Conservation (phyloP, 257 asterid species). For the Solanum piurae region DNA sequence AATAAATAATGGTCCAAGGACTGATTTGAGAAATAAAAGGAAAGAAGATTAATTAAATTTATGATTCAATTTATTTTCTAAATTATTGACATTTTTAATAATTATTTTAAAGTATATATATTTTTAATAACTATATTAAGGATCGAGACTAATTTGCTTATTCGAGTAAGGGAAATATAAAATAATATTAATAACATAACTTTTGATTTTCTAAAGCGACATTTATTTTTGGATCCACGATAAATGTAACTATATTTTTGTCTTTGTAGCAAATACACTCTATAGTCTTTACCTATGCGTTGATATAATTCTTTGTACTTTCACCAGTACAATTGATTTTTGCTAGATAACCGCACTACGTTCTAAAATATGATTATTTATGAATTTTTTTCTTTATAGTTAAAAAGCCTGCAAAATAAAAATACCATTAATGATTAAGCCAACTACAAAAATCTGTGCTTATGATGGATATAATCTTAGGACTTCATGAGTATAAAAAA, state of each 20-base stretch:
- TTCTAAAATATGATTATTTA: too few relatives aligned
- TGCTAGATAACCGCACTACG: neutral
- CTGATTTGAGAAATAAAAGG: too few relatives aligned
- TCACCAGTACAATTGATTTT: neutral
- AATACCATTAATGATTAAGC: neutral
- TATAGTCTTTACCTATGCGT: neutral
- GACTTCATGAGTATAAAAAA: neutral
- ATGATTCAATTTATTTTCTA: too few relatives aligned
- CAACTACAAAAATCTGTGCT: neutral
- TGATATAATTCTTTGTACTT: neutral
- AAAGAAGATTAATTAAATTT: too few relatives aligned
- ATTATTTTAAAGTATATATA: too few relatives aligned
- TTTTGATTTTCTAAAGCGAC: neutral
- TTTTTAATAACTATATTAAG: too few relatives aligned
- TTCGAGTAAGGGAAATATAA: neutral
- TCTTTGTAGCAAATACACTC: neutral
- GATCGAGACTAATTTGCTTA: neutral
- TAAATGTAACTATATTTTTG: too few relatives aligned
- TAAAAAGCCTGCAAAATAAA: neutral
- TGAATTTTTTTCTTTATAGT: neutral
- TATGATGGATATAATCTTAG: neutral
- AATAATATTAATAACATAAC: too few relatives aligned
- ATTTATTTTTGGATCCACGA: neutral
- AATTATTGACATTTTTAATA: too few relatives aligned
- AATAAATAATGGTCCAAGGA: too few relatives aligned